Base-by-base conservation (phyloP, 1,139 yeast species). In the Taphrina populina region DNA sequence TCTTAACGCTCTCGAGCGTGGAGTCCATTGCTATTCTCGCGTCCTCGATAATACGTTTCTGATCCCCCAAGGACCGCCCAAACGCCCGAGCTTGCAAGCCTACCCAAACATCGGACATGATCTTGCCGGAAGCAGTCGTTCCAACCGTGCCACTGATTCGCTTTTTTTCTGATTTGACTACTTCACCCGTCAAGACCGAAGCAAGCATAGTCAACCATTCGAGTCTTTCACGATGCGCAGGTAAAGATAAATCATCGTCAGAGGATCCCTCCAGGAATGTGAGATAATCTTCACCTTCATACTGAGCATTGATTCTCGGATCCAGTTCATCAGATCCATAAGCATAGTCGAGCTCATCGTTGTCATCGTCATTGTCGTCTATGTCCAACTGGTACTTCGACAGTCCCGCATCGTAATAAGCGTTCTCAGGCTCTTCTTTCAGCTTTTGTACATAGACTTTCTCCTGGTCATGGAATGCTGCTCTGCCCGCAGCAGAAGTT, bases 161-260 rank as follows among this genome's bases (percentile, higher is more conserved):
- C 72, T 70, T 81, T 71, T 90, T 92, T 67, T 92, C 98, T 8
- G 95, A 84, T 37, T 83, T 78, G 19, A 92, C 88, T 47, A 92
- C 95, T 67, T 92, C 98, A 61, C 98, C 97, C 1, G 95, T 90
- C 35, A 92, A 76, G 1, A 92, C 98, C 3, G 92, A 79, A 2
- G 87, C 79, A 45, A 92, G 74, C 96, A 92, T 88, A 0, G 94
- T 81, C 68, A 92, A 97, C 98, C 98, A 92, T 70, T 90, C 96
- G 24, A 90, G 74, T 49, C 98, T 74, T 67, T 88, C 97, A 7
- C 62, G 40, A 37, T 26, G 32, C 33, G 29, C 57, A 20, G 56
- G 56, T 7, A 27, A 24, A 4, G 54, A 49, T 8, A 33, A 10
- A 20, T 49, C 54, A 10, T 40, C 43, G 13, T 41, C 49, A 3